Evolutionary conservation across 176 grass and related monocot species (phyloP).

Genomic region (Cocos nucifera): DNA sequence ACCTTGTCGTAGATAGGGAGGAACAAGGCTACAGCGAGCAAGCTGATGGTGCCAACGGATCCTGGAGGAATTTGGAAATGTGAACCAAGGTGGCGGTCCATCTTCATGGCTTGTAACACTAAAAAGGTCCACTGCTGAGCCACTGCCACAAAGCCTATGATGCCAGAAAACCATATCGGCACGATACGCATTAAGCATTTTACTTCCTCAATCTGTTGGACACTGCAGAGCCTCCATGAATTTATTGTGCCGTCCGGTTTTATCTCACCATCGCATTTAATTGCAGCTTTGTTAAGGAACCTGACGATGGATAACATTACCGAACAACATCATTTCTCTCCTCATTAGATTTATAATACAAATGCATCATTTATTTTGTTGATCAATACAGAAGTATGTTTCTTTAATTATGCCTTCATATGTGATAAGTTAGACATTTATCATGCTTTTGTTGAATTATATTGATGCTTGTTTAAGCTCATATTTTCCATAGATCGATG

Average conservation of each 20-base stretch:
- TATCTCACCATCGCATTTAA: slow-evolving; percentile 42
- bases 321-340: too few species aligned
- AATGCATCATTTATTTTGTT: too few species aligned
- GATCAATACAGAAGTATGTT: too few species aligned
- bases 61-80: slow-evolving; percentile 54
- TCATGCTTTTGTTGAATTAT: too few species aligned
- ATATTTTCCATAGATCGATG: too few species aligned
- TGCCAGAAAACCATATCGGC: slow-evolving; percentile 51
- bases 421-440: too few species aligned
- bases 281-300: slow-evolving; percentile 63
- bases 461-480: too few species aligned
- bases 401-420: too few species aligned
- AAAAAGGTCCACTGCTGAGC: slow-evolving; percentile 59
- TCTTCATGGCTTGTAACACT: slow-evolving; percentile 46
- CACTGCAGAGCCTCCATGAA: slow-evolving; percentile 51
- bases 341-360: too few species aligned
- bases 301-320: slow-evolving; percentile 12
- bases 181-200: slow-evolving; percentile 75
- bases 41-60: slow-evolving; percentile 37
- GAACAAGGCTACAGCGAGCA: slow-evolving; percentile 41
- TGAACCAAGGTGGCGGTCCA: slow-evolving; percentile 49
- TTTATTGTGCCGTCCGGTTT: slow-evolving; percentile 41
- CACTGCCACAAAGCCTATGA: slow-evolving; percentile 50
- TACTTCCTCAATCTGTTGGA: slow-evolving; percentile 69
- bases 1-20: slow-evolving; percentile 53